Percentiles rank a stretch among this genome's conserved stretches.
These are phyloP conservation scores for Skeletonema marinoi DNA, from an alignment of 108 stramenopile species.

Conservation along the genomic window DNA sequence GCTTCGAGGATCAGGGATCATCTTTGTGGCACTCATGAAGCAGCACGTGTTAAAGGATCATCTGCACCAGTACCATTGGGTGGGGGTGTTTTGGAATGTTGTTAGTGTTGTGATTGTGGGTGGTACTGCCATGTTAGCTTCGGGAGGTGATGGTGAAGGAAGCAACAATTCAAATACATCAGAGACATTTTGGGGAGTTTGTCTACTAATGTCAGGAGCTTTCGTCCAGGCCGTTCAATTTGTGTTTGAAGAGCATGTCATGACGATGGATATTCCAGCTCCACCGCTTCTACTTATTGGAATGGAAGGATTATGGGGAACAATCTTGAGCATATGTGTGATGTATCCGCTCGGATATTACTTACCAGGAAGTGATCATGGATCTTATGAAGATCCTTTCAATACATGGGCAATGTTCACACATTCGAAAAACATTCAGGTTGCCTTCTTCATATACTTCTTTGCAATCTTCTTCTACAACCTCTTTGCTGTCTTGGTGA, in stretches of 20 bases:
- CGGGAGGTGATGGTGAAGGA: constrained; percentile 21
- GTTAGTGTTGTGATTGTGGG: constrained; percentile 84
- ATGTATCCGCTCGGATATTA: constrained; percentile 85
- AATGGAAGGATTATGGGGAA: constrained; percentile 94
- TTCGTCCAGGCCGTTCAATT: constrained; percentile 90
- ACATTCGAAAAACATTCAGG: constrained; percentile 65
- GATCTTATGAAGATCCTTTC: constrained; percentile 86
- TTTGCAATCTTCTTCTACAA: constrained; percentile 93
- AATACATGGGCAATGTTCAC: constrained; percentile 79
- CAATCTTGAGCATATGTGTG: constrained; percentile 70
- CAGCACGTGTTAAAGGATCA: constrained; percentile 76
- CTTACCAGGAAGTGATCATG: constrained; percentile 89
- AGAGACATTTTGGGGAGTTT: constrained; percentile 78
- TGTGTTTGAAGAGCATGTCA: constrained; percentile 93
- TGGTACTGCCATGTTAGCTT: constrained; percentile 67
- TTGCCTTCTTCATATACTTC: constrained; percentile 80
- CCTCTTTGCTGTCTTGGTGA: constrained; percentile 93
- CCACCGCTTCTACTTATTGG: constrained; percentile 90
- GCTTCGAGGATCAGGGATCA: constrained; percentile 87
- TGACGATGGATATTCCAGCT: constrained; percentile 83
- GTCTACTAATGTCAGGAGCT: constrained; percentile 82
- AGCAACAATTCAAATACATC: constrained; percentile 14
- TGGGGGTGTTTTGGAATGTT: constrained; percentile 88
- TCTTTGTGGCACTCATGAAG: constrained; percentile 93
- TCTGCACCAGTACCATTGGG: constrained; percentile 82